Conservation (phyloP, 2,329 filamentous ascomycete genomes). For the Ophiobolus disseminans region DNA sequence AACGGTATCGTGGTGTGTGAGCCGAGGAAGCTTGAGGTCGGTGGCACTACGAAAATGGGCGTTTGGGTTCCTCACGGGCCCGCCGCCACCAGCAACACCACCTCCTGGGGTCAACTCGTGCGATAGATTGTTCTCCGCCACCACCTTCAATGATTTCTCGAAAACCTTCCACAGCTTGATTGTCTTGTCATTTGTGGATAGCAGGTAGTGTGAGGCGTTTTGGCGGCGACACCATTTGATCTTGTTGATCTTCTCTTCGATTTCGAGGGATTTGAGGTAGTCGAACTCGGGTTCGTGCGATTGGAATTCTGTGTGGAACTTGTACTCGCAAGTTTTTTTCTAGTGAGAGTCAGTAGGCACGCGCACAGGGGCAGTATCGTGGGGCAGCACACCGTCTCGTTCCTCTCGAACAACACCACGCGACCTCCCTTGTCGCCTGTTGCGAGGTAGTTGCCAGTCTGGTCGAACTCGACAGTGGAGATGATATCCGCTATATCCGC, state of each 20-base stretch:
- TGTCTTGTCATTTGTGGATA: conserved; percentile 99
- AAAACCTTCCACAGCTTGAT: conserved; percentile 99
- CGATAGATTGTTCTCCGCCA: conserved; percentile 97
- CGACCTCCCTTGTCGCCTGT: conserved; percentile 89
- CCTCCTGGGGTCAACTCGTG: conserved; percentile 85
- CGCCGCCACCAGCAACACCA: conserved; percentile 75
- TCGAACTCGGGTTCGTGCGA: conserved; percentile 99
- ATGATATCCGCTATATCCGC: conserved; percentile 77
- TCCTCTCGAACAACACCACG: conserved; percentile 87
- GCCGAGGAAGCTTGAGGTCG: conserved; percentile 89
- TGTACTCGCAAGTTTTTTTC: conserved; percentile 99
- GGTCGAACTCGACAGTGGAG: conserved; percentile 88
- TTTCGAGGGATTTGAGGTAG: conserved; percentile 98
- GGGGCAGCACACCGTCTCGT: conserved; percentile 79
- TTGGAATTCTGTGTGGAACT: conserved; percentile 99
- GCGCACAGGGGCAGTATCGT: background rate
- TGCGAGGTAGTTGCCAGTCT: conserved; percentile 86
- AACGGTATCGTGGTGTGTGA: conserved; percentile 98
- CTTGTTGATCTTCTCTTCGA: conserved; percentile 99
- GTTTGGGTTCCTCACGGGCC: conserved; percentile 75
- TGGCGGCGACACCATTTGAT: conserved; percentile 99
- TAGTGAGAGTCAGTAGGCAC: conserved; percentile 50
- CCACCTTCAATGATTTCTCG: conserved; percentile 98
- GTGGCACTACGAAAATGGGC: conserved; percentile 79
- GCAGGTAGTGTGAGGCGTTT: conserved; percentile 96